These are phyloP conservation scores for Aureoboletus auriporus DNA, from an alignment of 768 basidiomycete genomes.

Conservation along the genomic window DNA sequence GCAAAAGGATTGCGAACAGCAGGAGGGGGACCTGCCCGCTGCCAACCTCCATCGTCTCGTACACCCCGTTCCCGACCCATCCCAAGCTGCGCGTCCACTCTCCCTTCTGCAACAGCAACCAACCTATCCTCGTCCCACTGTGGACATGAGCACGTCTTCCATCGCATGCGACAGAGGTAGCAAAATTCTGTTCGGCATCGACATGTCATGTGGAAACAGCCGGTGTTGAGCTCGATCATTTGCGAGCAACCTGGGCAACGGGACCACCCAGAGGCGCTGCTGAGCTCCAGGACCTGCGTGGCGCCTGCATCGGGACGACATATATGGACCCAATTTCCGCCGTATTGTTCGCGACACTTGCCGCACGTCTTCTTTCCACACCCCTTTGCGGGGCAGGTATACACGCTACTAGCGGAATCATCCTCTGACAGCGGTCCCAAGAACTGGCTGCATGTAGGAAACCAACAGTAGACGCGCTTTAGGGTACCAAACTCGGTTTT, in stretches of 20 bases:
- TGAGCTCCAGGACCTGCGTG: slow-evolving; percentile 24
- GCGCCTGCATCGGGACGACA: slow-evolving; percentile 25
- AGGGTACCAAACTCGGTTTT: slow-evolving; percentile 29
- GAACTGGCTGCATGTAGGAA: slow-evolving; percentile 32
- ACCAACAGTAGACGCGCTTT: slow-evolving; percentile 36
- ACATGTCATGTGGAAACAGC: slow-evolving; percentile 41
- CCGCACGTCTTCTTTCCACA: slow-evolving; percentile 23
- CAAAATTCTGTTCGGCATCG: slow-evolving; percentile 38
- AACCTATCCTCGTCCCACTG: slow-evolving; percentile 60
- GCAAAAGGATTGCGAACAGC: background rate
- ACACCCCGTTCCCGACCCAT: slow-evolving; percentile 25
- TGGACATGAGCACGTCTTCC: slow-evolving; percentile 62
- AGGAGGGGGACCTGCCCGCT: slow-evolving; percentile 1
- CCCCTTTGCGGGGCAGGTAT: slow-evolving; percentile 14
- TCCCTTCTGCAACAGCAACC: slow-evolving; percentile 39
- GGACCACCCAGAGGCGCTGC: slow-evolving; percentile 30
- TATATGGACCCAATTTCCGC: slow-evolving; percentile 18
- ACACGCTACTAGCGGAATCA: slow-evolving; percentile 19
- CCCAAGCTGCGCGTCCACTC: slow-evolving; percentile 41
- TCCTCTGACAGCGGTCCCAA: slow-evolving; percentile 28
- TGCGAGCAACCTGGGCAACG: slow-evolving; percentile 37
- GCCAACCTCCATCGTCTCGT: slow-evolving; percentile 28
- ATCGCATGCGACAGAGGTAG: slow-evolving; percentile 47
- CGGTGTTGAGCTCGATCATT: slow-evolving; percentile 35
- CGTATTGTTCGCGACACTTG: slow-evolving; percentile 21